phyloP scores from a whole-genome alignment of 371 early-diverging fungal genomes.

The Lichtheimia ornata region DNA sequence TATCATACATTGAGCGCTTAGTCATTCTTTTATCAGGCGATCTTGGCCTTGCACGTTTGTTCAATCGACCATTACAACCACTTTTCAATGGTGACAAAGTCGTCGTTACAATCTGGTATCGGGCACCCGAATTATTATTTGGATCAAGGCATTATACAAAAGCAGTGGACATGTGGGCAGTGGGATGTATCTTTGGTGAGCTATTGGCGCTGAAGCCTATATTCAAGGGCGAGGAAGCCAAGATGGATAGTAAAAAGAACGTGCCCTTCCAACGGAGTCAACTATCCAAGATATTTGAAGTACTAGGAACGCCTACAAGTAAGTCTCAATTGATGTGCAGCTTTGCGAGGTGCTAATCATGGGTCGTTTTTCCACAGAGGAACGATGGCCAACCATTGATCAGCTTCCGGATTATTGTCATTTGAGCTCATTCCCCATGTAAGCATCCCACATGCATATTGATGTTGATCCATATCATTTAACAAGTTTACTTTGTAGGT shows the following conservation, averaged over 20 bases:
- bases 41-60: conserved; percentile 88
- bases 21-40: conserved; percentile 55
- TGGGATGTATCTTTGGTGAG: conserved; percentile 96
- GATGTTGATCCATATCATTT: neutral
- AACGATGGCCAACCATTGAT: conserved; percentile 77
- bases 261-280: conserved; percentile 93
- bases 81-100: conserved; percentile 90
- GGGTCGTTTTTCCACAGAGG: conserved; percentile 48
- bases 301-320: conserved; percentile 88
- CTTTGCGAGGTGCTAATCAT: neutral
- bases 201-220: conserved; percentile 85
- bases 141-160: conserved; percentile 92
- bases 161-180: conserved; percentile 94
- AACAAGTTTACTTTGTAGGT: conserved; percentile 32
- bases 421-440: conserved; percentile 59
- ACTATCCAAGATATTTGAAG: conserved; percentile 86
- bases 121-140: conserved; percentile 94
- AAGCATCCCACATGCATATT: conserved; percentile 21
- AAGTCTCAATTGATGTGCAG: conserved; percentile 25
- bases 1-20: too few relatives aligned
- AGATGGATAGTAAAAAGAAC: conserved; percentile 85
- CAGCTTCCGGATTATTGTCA: conserved; percentile 73
- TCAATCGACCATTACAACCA: conserved; percentile 79
- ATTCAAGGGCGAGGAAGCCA: conserved; percentile 94
- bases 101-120: conserved; percentile 98